phyloP scores from a whole-genome alignment of 2,329 filamentous ascomycete genomes.

The Blastomyces silverae region DNA sequence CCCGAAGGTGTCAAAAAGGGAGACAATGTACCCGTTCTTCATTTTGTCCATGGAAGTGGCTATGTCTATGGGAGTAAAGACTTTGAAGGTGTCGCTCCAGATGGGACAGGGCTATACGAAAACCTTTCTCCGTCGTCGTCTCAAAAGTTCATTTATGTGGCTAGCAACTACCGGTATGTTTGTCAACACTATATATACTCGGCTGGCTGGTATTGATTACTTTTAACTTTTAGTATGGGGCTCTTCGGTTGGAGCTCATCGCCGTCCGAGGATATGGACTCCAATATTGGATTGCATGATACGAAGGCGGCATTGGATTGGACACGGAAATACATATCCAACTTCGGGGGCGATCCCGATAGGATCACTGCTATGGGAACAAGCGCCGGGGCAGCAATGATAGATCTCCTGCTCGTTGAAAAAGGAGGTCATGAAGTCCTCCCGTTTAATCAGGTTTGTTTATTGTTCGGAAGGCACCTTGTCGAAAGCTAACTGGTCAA shows the following conservation, averaged over 20 bases:
- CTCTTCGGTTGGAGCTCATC: conserved; percentile 16
- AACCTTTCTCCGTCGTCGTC: neutral
- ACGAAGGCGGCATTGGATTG: conserved; percentile 15
- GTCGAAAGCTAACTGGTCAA: neutral
- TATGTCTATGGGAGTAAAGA: conserved; percentile 17
- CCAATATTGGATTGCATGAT: conserved; percentile 17
- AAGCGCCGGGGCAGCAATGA: conserved; percentile 15
- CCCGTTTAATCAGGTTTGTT: conserved; percentile 12
- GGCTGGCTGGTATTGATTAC: neutral
- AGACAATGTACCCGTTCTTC: conserved; percentile 17
- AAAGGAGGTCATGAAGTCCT: conserved; percentile 3
- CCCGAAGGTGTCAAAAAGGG: conserved; percentile 15
- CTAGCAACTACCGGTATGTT: conserved; percentile 18
- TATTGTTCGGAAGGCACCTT: neutral
- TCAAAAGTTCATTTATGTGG: conserved; percentile 17
- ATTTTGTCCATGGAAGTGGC: conserved; percentile 18
- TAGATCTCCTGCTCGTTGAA: conserved; percentile 14
- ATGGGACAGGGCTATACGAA: conserved; percentile 16
- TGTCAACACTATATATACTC: neutral
- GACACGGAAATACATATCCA: conserved; percentile 16
- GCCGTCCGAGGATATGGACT: conserved; percentile 13
- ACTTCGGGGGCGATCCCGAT: conserved; percentile 18
- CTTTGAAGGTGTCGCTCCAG: neutral
- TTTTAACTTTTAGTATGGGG: conserved; percentile 13
- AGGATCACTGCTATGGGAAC: conserved; percentile 16